These are phyloP conservation scores for Erodium moschatum DNA, from an alignment of 441 rosid genomes.

Conservation along the genomic window DNA sequence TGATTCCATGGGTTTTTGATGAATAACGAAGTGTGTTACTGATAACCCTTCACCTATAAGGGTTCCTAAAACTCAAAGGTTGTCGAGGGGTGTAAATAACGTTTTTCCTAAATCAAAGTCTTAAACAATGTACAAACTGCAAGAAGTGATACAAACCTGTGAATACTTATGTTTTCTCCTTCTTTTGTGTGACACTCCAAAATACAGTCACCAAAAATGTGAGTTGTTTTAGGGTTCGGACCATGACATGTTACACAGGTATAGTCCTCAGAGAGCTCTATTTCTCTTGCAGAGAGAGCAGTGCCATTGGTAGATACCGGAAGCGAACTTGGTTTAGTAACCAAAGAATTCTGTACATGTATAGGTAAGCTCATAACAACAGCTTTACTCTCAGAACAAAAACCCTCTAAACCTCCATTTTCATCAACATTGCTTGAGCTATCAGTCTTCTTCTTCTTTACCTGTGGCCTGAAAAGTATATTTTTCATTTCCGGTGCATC, in stretches of 20 bases:
- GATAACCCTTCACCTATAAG: no score
- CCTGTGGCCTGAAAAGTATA: slow-evolving; percentile 45
- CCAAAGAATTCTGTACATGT: slow-evolving; percentile 18
- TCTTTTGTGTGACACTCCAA: slow-evolving; percentile 37
- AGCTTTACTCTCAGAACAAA: slow-evolving; percentile 5
- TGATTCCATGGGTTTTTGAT: no score
- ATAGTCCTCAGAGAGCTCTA: slow-evolving; percentile 53
- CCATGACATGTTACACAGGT: slow-evolving; percentile 59
- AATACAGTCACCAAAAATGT: slow-evolving; percentile 47
- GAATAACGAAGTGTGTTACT: no score
- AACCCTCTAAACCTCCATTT: no score
- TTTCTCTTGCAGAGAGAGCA: slow-evolving; percentile 37
- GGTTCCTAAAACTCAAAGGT: no score
- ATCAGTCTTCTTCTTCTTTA: slow-evolving; percentile 25
- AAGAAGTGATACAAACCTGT: neutral
- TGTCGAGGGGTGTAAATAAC: no score
- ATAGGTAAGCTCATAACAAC: slow-evolving; percentile 10
- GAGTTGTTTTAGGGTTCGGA: slow-evolving; percentile 51
- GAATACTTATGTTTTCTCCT: neutral
- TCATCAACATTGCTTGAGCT: slow-evolving; percentile 5
- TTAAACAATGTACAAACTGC: neutral
- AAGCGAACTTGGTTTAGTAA: slow-evolving; percentile 29
- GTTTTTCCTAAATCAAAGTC: neutral
- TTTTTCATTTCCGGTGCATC: slow-evolving; percentile 34
- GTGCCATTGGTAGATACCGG: slow-evolving; percentile 6